Base-by-base conservation (phyloP, 1,284 basidiomycete genomes). In the Bondarzewia mesenterica region DNA sequence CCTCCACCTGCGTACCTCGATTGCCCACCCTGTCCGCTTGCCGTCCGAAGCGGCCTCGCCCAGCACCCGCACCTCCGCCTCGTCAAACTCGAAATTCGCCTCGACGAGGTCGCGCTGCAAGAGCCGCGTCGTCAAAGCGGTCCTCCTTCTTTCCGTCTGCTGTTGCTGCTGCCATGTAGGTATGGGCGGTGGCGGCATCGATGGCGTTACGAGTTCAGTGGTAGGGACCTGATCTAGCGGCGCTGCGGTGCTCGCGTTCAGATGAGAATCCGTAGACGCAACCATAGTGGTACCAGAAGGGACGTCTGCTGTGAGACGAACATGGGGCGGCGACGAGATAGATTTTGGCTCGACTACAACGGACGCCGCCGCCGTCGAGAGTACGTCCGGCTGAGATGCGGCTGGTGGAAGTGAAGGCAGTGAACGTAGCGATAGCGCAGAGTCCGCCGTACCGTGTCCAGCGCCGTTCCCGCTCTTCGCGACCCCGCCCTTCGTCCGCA, bases 31-130 rank as follows among this genome's bases (percentile, higher is more conserved):
- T 20, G 46, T 46, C 21, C 54, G 39, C 3, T 42, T 37, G 1
- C 42, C 49, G 26, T 36, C 32, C 26, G 27, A 25, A 2, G 36
- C 47, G 16, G 46, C 15, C 35, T 45, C 54, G 32, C 52, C 51
- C 42, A 56, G 46, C 27, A 56, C 38, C 2, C 54, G 48, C 40
- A 64, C 51, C 46, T 61, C 62, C 32, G 60, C 61, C 39, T 49
- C 38, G 21, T 52, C 49, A 50, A 63, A 63, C 43, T 60, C 59
- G 37, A 63, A 54, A 50, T 60, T 59, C 47, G 59, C 54, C 46
- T 53, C 52, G 43, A 54, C 48, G n/a, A 63, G 42, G 41, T 59
- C 54, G 3, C 53, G 54, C 38, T 61, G 59, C 37, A 62, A 45
- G 49, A 62, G 52, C 25, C 27, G 15, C 29, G 41, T n/a, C n/a